These are phyloP conservation scores for Monosporascus sp. DNA, from an alignment of 2,329 filamentous ascomycete species.

Conservation along the genomic window DNA sequence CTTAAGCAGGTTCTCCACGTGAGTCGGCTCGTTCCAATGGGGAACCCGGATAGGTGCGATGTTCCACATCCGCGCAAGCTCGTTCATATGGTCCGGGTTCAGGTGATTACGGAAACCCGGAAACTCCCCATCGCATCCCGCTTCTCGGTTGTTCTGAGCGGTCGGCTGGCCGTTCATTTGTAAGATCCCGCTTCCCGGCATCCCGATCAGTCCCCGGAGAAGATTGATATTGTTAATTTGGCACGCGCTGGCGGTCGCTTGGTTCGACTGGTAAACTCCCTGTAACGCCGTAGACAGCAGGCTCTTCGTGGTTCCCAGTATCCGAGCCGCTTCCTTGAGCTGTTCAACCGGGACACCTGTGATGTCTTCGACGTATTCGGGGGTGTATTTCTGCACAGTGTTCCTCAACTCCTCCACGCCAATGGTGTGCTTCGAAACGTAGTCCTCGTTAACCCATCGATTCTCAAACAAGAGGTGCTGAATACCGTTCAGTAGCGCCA, in stretches of 20 bases:
- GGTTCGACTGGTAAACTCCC: conserved; percentile 35
- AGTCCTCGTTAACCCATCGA: conserved; percentile 28
- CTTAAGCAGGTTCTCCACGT: conserved; percentile 30
- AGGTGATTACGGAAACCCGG: conserved; percentile 31
- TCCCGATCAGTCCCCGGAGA: conserved; percentile 29
- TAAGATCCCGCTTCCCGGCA: conserved; percentile 28
- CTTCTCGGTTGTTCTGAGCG: conserved; percentile 34
- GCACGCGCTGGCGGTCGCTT: conserved; percentile 33
- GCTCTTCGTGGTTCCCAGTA: conserved; percentile 26
- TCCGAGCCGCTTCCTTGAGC: conserved; percentile 25
- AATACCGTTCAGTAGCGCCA: conserved; percentile 32
- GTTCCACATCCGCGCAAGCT: conserved; percentile 32
- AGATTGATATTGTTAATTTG: conserved; percentile 37
- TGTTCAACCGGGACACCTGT: conserved; percentile 27
- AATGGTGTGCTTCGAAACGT: conserved; percentile 22
- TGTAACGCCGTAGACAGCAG: conserved; percentile 33
- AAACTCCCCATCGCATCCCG: conserved; percentile 33
- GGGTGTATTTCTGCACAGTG: conserved; percentile 26
- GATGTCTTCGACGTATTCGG: conserved; percentile 27
- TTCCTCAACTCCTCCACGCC: conserved; percentile 22
- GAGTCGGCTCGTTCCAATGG: conserved; percentile 33
- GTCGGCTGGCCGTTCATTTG: conserved; percentile 37
- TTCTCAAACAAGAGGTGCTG: conserved; percentile 32
- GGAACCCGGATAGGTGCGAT: conserved; percentile 28
- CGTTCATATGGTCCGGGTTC: conserved; percentile 30